Conservation (phyloP, 129 eudicot species). For the Scalesia atractyloides region DNA sequence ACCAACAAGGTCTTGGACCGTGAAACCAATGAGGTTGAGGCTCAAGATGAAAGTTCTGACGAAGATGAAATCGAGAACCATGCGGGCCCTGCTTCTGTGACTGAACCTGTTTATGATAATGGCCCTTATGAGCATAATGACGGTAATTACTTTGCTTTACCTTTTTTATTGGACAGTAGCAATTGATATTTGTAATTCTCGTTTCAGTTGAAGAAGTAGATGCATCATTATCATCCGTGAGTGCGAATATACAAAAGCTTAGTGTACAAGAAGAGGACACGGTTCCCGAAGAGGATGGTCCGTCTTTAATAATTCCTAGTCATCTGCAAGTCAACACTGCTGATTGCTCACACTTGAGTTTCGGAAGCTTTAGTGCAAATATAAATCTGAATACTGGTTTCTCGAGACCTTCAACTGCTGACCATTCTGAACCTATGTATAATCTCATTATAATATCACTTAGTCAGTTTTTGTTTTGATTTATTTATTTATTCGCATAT, state of each 20-base stretch:
- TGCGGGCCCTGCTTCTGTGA: conserved; percentile 41
- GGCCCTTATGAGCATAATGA: conserved; percentile 53
- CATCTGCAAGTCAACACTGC: conserved; percentile 89
- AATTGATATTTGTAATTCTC: not conserved
- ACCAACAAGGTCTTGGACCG: conserved; percentile 29
- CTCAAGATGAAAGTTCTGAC: conserved; percentile 46
- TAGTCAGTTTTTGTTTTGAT: not conserved
- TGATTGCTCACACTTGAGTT: conserved; percentile 85
- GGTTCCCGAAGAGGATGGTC: conserved; percentile 53
- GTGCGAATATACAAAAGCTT: conserved; percentile 59
- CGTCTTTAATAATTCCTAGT: conserved; percentile 82
- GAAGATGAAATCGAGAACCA: conserved; percentile 43
- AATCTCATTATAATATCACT: conserved; percentile 1
- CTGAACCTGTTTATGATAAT: conserved; percentile 48
- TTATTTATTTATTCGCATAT: conserved; percentile 5
- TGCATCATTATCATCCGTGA: conserved; percentile 56
- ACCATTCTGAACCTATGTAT: conserved; percentile 64
- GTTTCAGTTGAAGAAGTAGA: conserved; percentile 57
- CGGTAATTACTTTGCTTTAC: conserved; percentile 43
- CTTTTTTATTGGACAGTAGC: not conserved
- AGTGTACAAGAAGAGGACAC: conserved; percentile 53
- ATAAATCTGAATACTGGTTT: conserved; percentile 46
- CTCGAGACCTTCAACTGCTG: conserved; percentile 63
- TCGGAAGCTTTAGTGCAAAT: conserved; percentile 83
- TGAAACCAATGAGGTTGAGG: conserved; percentile 52